These are phyloP conservation scores for Penicillium bovifimosum DNA, from an alignment of 495 filamentous ascomycete species.

Conservation along the genomic window DNA sequence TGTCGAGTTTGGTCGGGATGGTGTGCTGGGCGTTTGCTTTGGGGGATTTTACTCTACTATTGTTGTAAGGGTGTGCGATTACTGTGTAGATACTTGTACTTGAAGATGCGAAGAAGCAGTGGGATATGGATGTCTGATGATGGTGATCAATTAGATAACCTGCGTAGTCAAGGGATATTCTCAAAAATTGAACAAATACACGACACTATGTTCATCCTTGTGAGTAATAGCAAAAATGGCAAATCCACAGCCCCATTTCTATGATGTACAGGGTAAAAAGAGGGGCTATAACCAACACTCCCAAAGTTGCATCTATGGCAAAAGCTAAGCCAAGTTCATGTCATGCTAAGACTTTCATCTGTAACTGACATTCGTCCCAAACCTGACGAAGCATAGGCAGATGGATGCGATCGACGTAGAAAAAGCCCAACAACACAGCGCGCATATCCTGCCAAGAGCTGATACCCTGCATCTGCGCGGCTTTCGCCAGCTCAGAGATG, in stretches of 20 bases:
- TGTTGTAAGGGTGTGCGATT: too few relatives aligned
- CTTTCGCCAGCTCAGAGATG: constrained; percentile 31
- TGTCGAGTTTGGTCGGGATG: background rate
- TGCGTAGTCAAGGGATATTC: background rate
- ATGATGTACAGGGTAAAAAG: background rate
- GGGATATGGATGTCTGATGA: too few relatives aligned
- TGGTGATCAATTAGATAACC: too few relatives aligned
- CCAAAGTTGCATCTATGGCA: background rate
- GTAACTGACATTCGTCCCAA: constrained; percentile 36
- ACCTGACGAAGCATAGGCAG: constrained; percentile 28
- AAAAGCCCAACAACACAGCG: constrained; percentile 32
- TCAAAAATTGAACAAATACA: background rate
- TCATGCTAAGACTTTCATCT: constrained; percentile 4
- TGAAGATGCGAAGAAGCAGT: too few relatives aligned
- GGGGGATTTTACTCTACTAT: too few relatives aligned
- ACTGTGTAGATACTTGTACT: too few relatives aligned
- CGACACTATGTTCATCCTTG: background rate
- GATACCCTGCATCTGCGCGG: constrained; percentile 27
- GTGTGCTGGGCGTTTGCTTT: background rate
- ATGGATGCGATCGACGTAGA: constrained; percentile 40
- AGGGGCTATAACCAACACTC: background rate
- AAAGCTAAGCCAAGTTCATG: constrained; percentile 2
- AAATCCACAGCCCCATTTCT: background rate
- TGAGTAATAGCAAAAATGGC: background rate
- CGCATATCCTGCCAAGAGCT: constrained; percentile 37